Conservation (phyloP, 2,329 filamentous ascomycete genomes). For the Colletotrichum orchidophilum region DNA sequence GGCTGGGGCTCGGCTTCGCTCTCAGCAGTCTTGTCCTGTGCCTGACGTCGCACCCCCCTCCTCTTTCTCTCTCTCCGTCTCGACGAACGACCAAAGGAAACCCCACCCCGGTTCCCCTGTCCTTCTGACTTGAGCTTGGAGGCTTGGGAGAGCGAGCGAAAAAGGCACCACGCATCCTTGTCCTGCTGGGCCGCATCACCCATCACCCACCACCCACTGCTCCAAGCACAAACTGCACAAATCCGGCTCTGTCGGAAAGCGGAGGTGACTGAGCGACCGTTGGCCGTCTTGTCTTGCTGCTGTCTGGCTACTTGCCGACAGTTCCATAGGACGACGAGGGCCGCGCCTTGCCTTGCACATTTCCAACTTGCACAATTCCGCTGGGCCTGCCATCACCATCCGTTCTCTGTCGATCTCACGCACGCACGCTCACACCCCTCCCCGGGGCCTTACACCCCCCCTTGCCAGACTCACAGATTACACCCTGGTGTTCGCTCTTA, state of each 20-base stretch:
- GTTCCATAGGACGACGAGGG: constrained; percentile 12
- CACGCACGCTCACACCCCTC: not conserved
- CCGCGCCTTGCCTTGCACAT: constrained; percentile 20
- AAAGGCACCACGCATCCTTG: constrained; percentile 18
- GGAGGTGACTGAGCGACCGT: constrained; percentile 24
- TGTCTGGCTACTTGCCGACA: not conserved
- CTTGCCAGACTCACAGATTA: constrained; percentile 1
- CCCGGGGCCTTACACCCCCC: not conserved
- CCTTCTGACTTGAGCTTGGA: constrained; percentile 10
- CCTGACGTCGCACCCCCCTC: constrained; percentile 22
- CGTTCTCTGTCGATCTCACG: not conserved
- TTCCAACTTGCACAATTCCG: constrained; percentile 3
- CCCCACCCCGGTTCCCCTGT: constrained; percentile 22
- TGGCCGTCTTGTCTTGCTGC: no score
- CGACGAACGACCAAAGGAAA: not conserved
- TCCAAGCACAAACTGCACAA: constrained; percentile 13
- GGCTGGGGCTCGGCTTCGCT: constrained; percentile 15
- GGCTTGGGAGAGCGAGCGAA: not conserved
- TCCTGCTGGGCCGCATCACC: not conserved
- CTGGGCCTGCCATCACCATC: constrained; percentile 5
- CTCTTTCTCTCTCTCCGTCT: not conserved
- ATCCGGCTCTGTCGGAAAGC: not conserved
- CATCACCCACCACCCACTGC: constrained; percentile 2
- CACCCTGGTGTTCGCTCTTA: constrained; percentile 4
- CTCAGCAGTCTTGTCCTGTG: constrained; percentile 17